Percentiles rank a stretch among this genome's conserved stretches.
Evolutionary conservation across 441 rosid genomes (phyloP).

Genomic region (Adansonia gregorii): DNA sequence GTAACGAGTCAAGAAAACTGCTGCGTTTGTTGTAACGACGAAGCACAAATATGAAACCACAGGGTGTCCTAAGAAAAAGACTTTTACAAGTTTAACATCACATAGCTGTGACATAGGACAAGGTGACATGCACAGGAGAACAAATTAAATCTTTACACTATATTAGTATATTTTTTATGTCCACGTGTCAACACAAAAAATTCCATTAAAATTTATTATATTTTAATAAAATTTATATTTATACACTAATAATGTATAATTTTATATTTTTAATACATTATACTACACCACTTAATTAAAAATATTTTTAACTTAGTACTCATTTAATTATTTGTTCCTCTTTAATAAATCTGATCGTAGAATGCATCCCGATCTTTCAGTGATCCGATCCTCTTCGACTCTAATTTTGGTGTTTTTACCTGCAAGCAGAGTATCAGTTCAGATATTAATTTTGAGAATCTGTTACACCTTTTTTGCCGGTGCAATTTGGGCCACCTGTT

Average conservation of each 20-base stretch:
- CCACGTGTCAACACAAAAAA: slow-evolving; percentile 27
- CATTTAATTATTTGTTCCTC: too few relatives aligned
- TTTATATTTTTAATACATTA: too few relatives aligned
- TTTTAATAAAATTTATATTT: too few relatives aligned
- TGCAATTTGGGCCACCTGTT: neutral
- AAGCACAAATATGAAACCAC: slow-evolving; percentile 28
- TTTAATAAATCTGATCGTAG: too few relatives aligned
- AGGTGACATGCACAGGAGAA: neutral
- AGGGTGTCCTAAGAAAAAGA: slow-evolving; percentile 20
- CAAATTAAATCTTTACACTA: slow-evolving; percentile 18
- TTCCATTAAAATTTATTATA: too few relatives aligned
- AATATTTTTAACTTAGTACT: too few relatives aligned
- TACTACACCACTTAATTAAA: too few relatives aligned
- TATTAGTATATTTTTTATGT: too few relatives aligned
- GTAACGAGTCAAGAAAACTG: slow-evolving; percentile 38
- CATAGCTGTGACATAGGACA: slow-evolving; percentile 26
- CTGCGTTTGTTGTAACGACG: slow-evolving; percentile 53
- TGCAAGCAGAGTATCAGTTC: neutral
- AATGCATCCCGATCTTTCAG: too few relatives aligned
- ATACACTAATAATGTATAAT: too few relatives aligned
- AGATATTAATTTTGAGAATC: neutral
- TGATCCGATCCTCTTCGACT: too few relatives aligned
- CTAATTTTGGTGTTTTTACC: too few relatives aligned
- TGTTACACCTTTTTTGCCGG: neutral
- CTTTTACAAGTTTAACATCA: neutral